Evolutionary conservation across 768 basidiomycete species (phyloP).

Genomic region (Rhizopogon roseolus): DNA sequence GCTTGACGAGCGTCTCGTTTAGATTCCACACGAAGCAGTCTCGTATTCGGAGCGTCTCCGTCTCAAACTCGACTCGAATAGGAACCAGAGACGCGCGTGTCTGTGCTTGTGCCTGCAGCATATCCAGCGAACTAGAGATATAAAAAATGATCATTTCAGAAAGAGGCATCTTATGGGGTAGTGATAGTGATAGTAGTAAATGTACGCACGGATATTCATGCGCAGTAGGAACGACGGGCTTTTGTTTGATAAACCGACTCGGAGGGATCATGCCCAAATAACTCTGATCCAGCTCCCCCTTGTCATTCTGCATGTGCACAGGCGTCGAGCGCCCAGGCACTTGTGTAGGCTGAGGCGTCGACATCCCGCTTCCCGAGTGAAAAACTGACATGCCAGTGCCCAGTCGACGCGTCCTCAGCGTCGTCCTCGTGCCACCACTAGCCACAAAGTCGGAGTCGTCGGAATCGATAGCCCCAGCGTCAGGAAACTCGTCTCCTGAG

Average conservation of each 20-base stretch:
- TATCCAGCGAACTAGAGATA: conserved; percentile 52
- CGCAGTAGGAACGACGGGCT: conserved; percentile 49
- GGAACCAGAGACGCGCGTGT: conserved; percentile 65
- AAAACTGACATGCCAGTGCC: conserved; percentile 50
- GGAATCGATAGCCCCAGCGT: conserved; percentile 77
- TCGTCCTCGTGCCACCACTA: conserved; percentile 57
- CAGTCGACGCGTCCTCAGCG: conserved; percentile 41
- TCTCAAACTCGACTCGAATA: conserved; percentile 93
- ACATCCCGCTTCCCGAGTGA: conserved; percentile 43
- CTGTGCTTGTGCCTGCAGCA: conserved; percentile 58
- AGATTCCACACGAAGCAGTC: conserved; percentile 97
- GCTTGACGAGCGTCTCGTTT: conserved; percentile 80
- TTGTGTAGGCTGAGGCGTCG: conserved; percentile 28
- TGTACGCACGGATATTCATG: conserved; percentile 74
- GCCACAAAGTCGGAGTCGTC: conserved; percentile 82
- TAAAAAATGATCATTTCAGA: background rate
- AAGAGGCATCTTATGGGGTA: conserved; percentile 1
- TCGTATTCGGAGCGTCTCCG: conserved; percentile 84
- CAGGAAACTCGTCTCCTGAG: conserved; percentile 76
- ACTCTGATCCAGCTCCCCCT: conserved; percentile 74
- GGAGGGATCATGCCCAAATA: conserved; percentile 88
- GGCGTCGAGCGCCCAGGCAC: conserved; percentile 12
- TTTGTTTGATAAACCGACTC: conserved; percentile 64
- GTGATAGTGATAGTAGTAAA: background rate
- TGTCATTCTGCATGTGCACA: conserved; percentile 26